phyloP scores from a whole-genome alignment of 1,139 yeast genomes.

The Blastobotrys arbuscula region DNA sequence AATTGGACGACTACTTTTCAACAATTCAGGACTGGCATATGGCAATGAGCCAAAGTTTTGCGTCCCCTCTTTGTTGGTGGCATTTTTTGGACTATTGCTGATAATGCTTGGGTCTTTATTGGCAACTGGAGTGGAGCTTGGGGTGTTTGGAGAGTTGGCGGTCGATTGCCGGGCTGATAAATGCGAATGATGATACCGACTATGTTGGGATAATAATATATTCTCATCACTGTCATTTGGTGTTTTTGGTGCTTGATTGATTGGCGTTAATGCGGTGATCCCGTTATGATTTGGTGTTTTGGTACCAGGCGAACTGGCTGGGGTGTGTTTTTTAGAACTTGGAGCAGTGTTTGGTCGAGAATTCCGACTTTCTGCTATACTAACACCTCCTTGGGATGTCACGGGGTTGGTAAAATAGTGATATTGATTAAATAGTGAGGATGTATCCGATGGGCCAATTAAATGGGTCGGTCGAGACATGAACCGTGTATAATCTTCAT shows the following conservation, averaged over 20 bases:
- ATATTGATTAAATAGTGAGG: slow-evolving; percentile 25
- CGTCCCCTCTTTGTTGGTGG: slow-evolving; percentile 7
- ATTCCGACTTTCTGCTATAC: neutral
- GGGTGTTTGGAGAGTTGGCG: neutral
- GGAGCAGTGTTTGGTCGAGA: neutral
- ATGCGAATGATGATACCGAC: slow-evolving; percentile 5
- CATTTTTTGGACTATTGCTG: neutral
- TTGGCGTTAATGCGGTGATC: slow-evolving; percentile 5
- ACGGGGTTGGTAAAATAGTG: slow-evolving; percentile 10
- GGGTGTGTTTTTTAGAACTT: neutral
- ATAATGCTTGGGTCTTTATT: neutral
- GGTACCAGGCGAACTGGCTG: slow-evolving; percentile 6
- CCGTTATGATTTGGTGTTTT: neutral
- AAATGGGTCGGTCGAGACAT: slow-evolving; percentile 10
- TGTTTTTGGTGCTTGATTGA: neutral
- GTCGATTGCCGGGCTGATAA: neutral
- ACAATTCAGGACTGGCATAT: slow-evolving; percentile 83
- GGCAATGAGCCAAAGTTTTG: slow-evolving; percentile 76
- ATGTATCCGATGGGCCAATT: slow-evolving; percentile 29
- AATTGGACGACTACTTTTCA: slow-evolving; percentile 61
- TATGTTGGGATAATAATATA: slow-evolving; percentile 5
- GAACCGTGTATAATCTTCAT: neutral
- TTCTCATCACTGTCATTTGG: neutral
- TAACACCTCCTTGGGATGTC: neutral
- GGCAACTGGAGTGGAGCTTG: neutral